phyloP scores from a whole-genome alignment of 371 early-diverging fungal species.

The Vairimorpha apis region DNA sequence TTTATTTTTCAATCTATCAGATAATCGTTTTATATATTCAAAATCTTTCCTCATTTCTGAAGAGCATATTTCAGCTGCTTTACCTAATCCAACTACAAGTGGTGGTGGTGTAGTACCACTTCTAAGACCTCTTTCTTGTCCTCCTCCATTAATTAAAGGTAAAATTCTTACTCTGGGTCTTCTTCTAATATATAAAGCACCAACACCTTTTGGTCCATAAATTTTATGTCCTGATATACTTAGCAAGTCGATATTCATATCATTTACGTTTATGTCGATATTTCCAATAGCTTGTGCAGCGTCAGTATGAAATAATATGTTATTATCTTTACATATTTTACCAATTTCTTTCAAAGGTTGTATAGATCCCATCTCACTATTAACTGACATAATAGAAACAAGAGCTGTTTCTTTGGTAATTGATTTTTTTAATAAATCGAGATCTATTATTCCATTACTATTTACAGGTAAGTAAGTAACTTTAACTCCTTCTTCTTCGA shows the following conservation, averaged over 20 bases:
- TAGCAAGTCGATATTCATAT: slow-evolving; percentile 87
- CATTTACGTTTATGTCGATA: slow-evolving; percentile 84
- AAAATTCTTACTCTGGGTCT: slow-evolving; percentile 86
- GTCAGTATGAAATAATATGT: slow-evolving; percentile 71
- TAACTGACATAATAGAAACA: slow-evolving; percentile 92
- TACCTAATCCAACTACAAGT: slow-evolving; percentile 86
- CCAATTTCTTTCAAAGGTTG: slow-evolving; percentile 90
- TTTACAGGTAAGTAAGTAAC: slow-evolving; percentile 91
- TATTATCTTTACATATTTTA: slow-evolving; percentile 56
- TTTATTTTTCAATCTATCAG: slow-evolving; percentile 38
- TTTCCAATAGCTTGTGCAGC: slow-evolving; percentile 98
- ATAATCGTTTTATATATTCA: slow-evolving; percentile 36
- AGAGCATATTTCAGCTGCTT: slow-evolving; percentile 76
- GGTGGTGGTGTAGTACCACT: slow-evolving; percentile 93
- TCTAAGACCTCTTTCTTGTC: slow-evolving; percentile 93
- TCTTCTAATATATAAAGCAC: slow-evolving; percentile 87
- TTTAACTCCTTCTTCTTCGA: slow-evolving; percentile 84
- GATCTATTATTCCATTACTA: slow-evolving; percentile 72
- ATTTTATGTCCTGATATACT: slow-evolving; percentile 95
- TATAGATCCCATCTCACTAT: slow-evolving; percentile 96
- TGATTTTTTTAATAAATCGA: slow-evolving; percentile 69
- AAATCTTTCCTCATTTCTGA: slow-evolving; percentile 75
- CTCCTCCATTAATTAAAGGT: slow-evolving; percentile 86
- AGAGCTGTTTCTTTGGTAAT: slow-evolving; percentile 81
- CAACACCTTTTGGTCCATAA: slow-evolving; percentile 95